Conservation (phyloP, 202 grass and related monocot species). For the Thinopyrum obtusiflorum region DNA sequence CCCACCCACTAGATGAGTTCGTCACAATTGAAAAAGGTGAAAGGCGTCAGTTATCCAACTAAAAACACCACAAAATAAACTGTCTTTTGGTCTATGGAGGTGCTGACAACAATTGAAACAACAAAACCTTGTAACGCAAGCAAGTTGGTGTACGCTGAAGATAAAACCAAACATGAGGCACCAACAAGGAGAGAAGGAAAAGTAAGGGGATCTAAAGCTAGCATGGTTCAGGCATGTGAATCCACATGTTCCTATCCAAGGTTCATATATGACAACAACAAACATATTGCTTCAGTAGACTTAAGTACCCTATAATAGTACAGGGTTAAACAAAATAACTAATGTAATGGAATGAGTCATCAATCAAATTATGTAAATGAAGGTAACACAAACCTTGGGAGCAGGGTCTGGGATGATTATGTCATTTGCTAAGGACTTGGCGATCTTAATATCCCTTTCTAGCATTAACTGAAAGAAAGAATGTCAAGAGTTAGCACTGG, state of each 20-base stretch:
- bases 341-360: background rate
- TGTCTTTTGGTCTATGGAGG: background rate
- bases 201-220: background rate
- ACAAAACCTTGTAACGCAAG: background rate
- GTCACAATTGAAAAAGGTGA: conserved; percentile 11
- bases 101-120: background rate
- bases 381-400: background rate
- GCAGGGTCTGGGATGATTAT: conserved; percentile 31
- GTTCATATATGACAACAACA: background rate
- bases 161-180: background rate
- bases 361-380: background rate
- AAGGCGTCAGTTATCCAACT: background rate
- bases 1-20: background rate
- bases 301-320: background rate
- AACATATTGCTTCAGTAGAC: background rate
- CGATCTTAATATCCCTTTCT: background rate
- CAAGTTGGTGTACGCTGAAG: background rate
- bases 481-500: background rate
- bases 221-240: background rate
- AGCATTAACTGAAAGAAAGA: background rate
- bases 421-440: conserved; percentile 18
- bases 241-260: background rate
- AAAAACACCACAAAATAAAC: conserved; percentile 14
- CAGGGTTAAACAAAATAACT: background rate
- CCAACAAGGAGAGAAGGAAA: background rate